phyloP scores from a whole-genome alignment of 2,329 filamentous ascomycete species.

The Volutella citrinella region DNA sequence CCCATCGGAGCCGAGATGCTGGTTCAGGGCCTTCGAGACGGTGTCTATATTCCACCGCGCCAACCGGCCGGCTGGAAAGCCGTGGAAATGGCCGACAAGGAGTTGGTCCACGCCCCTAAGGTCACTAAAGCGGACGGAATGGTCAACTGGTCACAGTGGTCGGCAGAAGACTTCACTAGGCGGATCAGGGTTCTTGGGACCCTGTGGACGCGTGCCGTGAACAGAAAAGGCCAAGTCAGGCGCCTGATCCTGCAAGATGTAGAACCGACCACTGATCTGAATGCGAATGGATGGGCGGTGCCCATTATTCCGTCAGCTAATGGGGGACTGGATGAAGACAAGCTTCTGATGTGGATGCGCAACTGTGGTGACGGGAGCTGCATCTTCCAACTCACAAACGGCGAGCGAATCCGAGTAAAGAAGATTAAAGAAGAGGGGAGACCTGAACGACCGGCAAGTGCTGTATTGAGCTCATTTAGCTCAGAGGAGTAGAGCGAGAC shows the following conservation, averaged over 20 bases:
- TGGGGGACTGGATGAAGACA: too few relatives aligned
- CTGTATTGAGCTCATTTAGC: conserved; percentile 19
- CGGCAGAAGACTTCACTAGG: conserved; percentile 50
- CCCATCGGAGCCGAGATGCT: conserved; percentile 69
- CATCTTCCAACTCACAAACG: conserved; percentile 18
- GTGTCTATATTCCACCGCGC: conserved; percentile 65
- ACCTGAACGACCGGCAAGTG: conserved; percentile 21
- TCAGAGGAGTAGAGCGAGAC: too few relatives aligned
- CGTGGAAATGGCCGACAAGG: conserved; percentile 12
- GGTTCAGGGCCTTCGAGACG: conserved; percentile 57
- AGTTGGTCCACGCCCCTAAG: conserved; percentile 63
- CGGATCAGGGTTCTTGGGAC: conserved; percentile 60
- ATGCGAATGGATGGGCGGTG: conserved; percentile 3
- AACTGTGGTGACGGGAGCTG: conserved; percentile 17
- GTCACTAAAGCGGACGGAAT: conserved; percentile 62
- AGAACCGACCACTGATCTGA: conserved; percentile 13
- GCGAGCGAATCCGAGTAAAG: conserved; percentile 24
- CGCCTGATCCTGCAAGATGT: conserved; percentile 40
- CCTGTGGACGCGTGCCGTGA: conserved; percentile 56
- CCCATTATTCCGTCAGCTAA: conserved; percentile 15
- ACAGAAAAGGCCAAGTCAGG: conserved; percentile 21
- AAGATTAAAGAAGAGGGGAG: conserved; percentile 34
- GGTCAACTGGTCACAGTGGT: conserved; percentile 57
- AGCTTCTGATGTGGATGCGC: too few relatives aligned
- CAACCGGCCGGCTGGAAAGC: conserved; percentile 31